Base-by-base conservation (phyloP, 176 grass and related monocot species). In the Puya raimondii region DNA sequence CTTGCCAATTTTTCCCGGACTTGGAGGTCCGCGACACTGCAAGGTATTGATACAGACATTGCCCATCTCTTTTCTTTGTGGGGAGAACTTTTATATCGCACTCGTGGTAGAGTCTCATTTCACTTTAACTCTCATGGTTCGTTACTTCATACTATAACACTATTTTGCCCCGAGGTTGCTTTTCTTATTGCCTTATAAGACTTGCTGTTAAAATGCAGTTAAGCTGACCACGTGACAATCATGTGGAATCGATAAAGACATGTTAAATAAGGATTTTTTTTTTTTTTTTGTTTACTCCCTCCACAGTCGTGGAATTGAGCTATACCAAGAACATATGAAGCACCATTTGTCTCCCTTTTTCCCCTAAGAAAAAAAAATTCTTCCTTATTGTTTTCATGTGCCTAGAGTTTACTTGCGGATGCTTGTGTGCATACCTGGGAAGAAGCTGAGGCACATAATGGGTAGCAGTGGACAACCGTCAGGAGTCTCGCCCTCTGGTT, bases 1-100 rank as follows among this genome's bases (percentile, higher is more conserved):
- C 82, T 50, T 90, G 88, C 48, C 61, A 92, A 67, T 87, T 72
- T 66, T 97, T 90, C 51, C 93, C 93, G 64, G 89, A 97, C 77
- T 81, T 97, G 67, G 93, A 97, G 80, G 82, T 97, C 68, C 75
- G 93, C 59, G 93, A 97, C 74, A 91, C 85, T 87, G 89, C 93
- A 75, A 92, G 93, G 89, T 92, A 69, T 25, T 29, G n/a, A 51
- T 64, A 9, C 9, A 13, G 23, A 10, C 25, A 51, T 9, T 20
- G 49, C 61, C 52, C 33, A 65, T 75, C 15, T 66, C 61, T 3
- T 10, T 65, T 13, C 7, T 61, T 22, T 16, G 3, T 61, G 4
- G 33, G 33, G 33, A 42, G 6, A 42, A 42, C 33, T 42, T 42
- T 42, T 42, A 42, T 42, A 42, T 42, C 33, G 33, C 33, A 42